Base-by-base conservation (phyloP, 768 basidiomycete genomes). In the Russula olivacea region DNA sequence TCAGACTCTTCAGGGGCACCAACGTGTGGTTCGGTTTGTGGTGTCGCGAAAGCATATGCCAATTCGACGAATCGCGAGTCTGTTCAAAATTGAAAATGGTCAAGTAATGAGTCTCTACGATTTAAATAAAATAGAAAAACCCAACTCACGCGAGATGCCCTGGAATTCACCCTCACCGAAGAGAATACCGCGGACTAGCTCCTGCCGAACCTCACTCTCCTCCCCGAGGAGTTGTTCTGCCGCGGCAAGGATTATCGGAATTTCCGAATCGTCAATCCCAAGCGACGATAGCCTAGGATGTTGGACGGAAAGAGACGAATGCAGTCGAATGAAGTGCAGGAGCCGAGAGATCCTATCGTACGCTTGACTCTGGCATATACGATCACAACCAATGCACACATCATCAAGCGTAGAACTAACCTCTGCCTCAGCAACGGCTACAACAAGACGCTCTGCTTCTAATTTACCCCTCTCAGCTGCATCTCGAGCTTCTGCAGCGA, bases 11-110 rank as follows among this genome's bases (percentile, higher is more conserved):
- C 61, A 9, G 54, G 52, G 4, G 25, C 58, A 15, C n/a, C 23
- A 49, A 48, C 48, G 28, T 55, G 57, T 49, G 63, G 55, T 56
- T 63, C 65, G 4, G 38, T 59, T 0, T 59, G 80, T 59, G 83
- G 81, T 69, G 83, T 79, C 48, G 85, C 76, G 65, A 80, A 80
- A 6, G 76, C 74, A 41, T 83, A 74, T 9, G 77, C 78, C 58
- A 88, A 82, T 68, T 85, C 84, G 40, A 81, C 65, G 56, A 91
- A 70, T 38, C 86, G 83, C 10, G 81, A 74, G 73, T 83, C 90
- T 92, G 54, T 21, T 54, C 40, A 48, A 65, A 59, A 19, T 21
- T 52, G 38, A 48, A 65, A 59, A 15, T 11, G 30, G 41, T 55
- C 41, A 51, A 59, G 59, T 45, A 34, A 21, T 53, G 25, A 11